Conservation (phyloP, 345 rosid species). For the Salix koriyanagi region DNA sequence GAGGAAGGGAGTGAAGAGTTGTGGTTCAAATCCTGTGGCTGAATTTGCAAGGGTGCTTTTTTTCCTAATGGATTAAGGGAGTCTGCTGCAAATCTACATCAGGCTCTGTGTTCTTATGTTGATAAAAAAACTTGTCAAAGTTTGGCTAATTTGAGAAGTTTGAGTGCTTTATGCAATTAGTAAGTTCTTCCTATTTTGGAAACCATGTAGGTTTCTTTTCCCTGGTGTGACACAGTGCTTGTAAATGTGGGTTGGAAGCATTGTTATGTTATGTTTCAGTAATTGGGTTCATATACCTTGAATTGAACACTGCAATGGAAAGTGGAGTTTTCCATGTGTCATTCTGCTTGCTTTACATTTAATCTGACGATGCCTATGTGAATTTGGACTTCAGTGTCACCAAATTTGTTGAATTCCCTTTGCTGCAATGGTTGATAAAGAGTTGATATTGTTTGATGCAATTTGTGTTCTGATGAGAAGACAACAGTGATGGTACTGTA, state of each 20-base stretch:
- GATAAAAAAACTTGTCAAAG: not conserved
- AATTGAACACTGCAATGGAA: not conserved
- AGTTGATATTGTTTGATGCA: slow-evolving; percentile 1
- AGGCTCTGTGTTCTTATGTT: not conserved
- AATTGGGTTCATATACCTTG: not conserved
- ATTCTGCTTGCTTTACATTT: not conserved
- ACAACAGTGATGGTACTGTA: not conserved
- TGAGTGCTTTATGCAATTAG: slow-evolving; percentile 1
- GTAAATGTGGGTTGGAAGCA: slow-evolving; percentile 4
- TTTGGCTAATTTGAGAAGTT: slow-evolving; percentile 14
- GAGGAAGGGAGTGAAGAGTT: slow-evolving; percentile 14
- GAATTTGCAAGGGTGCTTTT: slow-evolving; percentile 1
- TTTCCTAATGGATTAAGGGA: not conserved
- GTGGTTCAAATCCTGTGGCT: not conserved
- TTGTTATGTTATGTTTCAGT: not conserved
- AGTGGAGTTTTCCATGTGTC: not conserved
- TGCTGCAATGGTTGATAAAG: not conserved
- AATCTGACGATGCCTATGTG: not conserved
- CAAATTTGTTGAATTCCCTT: slow-evolving; percentile 1
- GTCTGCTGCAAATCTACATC: not conserved
- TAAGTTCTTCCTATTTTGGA: slow-evolving; percentile 7
- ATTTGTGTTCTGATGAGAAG: not conserved
- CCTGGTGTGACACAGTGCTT: not conserved
- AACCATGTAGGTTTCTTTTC: slow-evolving; percentile 5
- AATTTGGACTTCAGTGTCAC: not conserved